Conservation (phyloP, 192 early-diverging fungal genomes). For the Backusella australiensis region DNA sequence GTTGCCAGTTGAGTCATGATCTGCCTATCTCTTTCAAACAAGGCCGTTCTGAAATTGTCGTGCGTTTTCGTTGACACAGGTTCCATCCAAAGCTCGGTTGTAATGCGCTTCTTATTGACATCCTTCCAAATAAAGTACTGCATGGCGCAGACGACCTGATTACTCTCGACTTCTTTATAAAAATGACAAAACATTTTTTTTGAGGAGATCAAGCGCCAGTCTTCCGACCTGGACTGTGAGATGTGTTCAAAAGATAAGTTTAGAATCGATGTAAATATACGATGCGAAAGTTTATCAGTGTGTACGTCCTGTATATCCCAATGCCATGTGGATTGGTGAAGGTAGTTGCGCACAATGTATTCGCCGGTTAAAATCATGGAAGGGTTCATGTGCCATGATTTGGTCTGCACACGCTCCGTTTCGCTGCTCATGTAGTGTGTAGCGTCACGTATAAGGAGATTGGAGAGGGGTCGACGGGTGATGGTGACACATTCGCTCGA, state of each 20-base stretch:
- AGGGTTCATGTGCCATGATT: slow-evolving; percentile 31
- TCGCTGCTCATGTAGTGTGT: slow-evolving; percentile 22
- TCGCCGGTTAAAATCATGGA: slow-evolving; percentile 30
- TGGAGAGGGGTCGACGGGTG: slow-evolving; percentile 39
- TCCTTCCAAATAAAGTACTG: slow-evolving; percentile 54
- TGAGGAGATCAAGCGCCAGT: slow-evolving; percentile 38
- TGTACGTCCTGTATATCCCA: slow-evolving; percentile 49
- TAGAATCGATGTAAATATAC: slow-evolving; percentile 35
- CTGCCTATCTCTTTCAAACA: slow-evolving; percentile 32
- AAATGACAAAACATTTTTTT: slow-evolving; percentile 39
- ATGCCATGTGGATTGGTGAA: slow-evolving; percentile 45
- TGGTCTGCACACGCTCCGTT: neutral
- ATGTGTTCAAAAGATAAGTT: slow-evolving; percentile 52
- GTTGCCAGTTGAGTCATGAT: slow-evolving; percentile 51
- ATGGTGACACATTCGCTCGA: neutral
- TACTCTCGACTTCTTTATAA: slow-evolving; percentile 43
- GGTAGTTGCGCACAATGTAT: slow-evolving; percentile 48
- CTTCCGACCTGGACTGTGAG: slow-evolving; percentile 41
- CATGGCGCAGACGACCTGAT: slow-evolving; percentile 26
- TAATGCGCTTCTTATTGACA: slow-evolving; percentile 35
- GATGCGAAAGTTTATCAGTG: slow-evolving; percentile 25
- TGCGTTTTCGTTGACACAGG: slow-evolving; percentile 22
- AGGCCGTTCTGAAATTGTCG: neutral
- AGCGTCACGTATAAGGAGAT: slow-evolving; percentile 43
- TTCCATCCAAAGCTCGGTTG: slow-evolving; percentile 59